Percentiles rank a stretch among this genome's conserved stretches.
Evolutionary conservation across 768 basidiomycete species (phyloP).

Genomic region (Galerina marginata): DNA sequence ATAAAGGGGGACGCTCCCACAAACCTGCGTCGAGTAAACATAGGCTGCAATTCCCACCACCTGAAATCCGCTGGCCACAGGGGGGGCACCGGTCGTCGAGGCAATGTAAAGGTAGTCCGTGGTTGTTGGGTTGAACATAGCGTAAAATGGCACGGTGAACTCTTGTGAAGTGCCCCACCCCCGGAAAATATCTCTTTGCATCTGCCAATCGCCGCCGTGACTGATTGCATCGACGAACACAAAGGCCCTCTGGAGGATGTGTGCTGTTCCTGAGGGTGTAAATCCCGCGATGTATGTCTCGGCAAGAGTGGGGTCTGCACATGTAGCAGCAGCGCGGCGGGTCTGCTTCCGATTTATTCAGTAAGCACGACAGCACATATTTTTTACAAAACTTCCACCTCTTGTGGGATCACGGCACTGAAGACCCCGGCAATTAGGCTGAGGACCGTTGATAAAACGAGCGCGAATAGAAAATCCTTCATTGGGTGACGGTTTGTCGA

Average conservation of each 20-base stretch:
- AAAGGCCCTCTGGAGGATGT: not conserved
- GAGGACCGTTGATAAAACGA: too few relatives aligned
- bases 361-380: too few relatives aligned
- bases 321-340: not conserved
- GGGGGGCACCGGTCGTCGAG: not conserved
- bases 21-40: not conserved
- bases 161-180: not conserved
- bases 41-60: not conserved
- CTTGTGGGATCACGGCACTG: too few relatives aligned
- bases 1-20: not conserved
- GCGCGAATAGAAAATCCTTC: too few relatives aligned
- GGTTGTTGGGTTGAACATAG: not conserved
- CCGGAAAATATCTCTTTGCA: not conserved
- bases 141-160: slow-evolving; percentile 1
- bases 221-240: not conserved
- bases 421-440: too few relatives aligned
- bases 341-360: too few relatives aligned
- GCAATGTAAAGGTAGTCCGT: not conserved
- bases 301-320: not conserved
- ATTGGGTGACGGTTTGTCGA: too few relatives aligned
- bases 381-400: too few relatives aligned
- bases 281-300: slow-evolving; percentile 1
- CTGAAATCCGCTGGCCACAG: not conserved
- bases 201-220: not conserved
- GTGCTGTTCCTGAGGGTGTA: not conserved